Conservation (phyloP, 2,329 filamentous ascomycete species). For the Beauveria sp. region DNA sequence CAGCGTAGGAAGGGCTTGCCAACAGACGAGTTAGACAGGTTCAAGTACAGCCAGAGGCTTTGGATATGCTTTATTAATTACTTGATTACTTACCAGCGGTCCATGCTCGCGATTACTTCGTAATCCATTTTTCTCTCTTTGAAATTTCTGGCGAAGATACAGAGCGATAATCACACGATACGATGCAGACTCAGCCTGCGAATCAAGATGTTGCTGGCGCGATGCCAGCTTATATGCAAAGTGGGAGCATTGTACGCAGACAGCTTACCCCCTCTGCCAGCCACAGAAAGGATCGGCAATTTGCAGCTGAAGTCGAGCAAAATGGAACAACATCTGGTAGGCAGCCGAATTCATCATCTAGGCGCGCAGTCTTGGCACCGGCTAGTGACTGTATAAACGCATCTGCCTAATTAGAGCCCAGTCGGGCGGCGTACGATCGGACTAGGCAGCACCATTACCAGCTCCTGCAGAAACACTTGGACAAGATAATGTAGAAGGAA, state of each 20-base stretch:
- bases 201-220: background rate
- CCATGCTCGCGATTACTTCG: slow-evolving; percentile 24
- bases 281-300: background rate
- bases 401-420: background rate
- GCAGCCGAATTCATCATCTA: background rate
- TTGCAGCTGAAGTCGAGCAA: background rate
- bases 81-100: slow-evolving; percentile 27
- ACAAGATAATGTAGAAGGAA: too few relatives aligned
- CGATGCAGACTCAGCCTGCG: background rate
- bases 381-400: background rate
- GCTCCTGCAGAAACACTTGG: background rate
- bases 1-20: slow-evolving; percentile 36
- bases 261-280: background rate
- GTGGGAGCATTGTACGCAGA: background rate
- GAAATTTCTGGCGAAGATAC: background rate
- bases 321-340: background rate
- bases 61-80: background rate
- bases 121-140: slow-evolving; percentile 21
- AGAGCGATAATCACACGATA: background rate
- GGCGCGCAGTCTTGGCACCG: background rate
- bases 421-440: background rate
- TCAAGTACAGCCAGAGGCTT: background rate
- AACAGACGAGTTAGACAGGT: background rate
- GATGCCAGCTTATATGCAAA: background rate
- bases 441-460: background rate